Base-by-base conservation (phyloP, 371 early-diverging fungal species). In the Gilbertella persicaria region DNA sequence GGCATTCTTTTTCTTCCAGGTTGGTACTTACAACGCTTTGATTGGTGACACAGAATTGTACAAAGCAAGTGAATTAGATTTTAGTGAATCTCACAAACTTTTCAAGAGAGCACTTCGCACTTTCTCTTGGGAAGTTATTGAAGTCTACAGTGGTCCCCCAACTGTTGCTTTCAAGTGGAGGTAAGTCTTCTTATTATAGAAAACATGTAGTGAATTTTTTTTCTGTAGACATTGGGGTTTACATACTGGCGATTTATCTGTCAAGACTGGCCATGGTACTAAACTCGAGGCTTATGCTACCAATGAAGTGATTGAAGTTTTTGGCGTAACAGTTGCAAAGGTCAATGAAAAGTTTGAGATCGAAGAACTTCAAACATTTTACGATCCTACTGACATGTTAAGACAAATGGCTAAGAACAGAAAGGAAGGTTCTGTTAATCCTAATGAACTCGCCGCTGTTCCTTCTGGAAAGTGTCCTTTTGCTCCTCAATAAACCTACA, bases 1-100 rank as follows among this genome's bases (percentile, higher is more conserved):
- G 26, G 38, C 10, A 44, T 35, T 21, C 4, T 24, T 41, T 33
- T 4, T 28, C 17, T 33, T 35, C 21, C 44, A 74, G 75, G 63
- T 79, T 37, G 79, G 79, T 45, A 79, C 79, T n/a, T 79, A 79
- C 55, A 79, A 79, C 50, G 79, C 79, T 35, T 64, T 79, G n/a
- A 69, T 79, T 48, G 79, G 79, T 53, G 79, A 79, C 45, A 72
- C 75, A 14, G 75, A 79, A 28, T 62, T 74, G 20, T 79, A 79
- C 58, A 74, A 72, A 50, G 72, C 79, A 26, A 79, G 73, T 53
- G 75, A 79, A 56, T 62, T 58, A 42, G 79, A 72, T 29, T 79
- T 79, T 43, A 60, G 61, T 23, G 79, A 79, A 35, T 79, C 79
- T 14, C 79, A 79, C 64, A 70, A 74, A 40, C 62, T 72, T 23